Evolutionary conservation across 2,329 filamentous ascomycete genomes (phyloP).

Genomic region (Aureobasidium sp.): DNA sequence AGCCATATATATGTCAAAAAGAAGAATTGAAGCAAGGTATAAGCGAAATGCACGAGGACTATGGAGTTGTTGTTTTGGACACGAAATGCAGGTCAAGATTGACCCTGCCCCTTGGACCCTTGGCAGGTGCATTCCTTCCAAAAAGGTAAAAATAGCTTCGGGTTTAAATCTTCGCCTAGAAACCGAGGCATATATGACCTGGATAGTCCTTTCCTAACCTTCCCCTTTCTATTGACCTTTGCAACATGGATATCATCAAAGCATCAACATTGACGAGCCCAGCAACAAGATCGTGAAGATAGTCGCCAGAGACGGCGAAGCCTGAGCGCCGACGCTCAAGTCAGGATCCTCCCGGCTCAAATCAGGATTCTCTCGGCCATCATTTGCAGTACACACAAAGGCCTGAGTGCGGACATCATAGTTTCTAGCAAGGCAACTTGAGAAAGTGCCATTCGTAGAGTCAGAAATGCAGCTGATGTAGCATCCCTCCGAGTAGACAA

Average conservation of each 20-base stretch:
- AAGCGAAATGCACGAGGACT: neutral
- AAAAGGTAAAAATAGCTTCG: neutral
- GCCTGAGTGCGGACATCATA: neutral
- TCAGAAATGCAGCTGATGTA: neutral
- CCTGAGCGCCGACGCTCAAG: neutral
- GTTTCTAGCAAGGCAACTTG: neutral
- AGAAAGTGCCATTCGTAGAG: neutral
- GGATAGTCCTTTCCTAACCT: neutral
- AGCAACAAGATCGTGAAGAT: neutral
- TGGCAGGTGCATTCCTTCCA: neutral
- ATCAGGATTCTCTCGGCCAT: neutral
- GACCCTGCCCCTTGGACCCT: neutral
- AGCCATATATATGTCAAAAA: neutral
- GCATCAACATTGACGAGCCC: neutral
- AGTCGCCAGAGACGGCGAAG: neutral
- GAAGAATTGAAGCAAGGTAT: neutral
- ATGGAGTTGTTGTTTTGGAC: neutral
- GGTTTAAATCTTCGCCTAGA: neutral
- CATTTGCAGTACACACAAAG: neutral
- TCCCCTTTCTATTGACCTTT: neutral
- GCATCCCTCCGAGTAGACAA: neutral
- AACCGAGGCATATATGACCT: neutral
- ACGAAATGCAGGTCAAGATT: neutral
- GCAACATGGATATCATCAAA: neutral
- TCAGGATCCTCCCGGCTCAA: neutral